Conservation (phyloP, 2,329 filamentous ascomycete genomes). For the Xylariaceae sp. region DNA sequence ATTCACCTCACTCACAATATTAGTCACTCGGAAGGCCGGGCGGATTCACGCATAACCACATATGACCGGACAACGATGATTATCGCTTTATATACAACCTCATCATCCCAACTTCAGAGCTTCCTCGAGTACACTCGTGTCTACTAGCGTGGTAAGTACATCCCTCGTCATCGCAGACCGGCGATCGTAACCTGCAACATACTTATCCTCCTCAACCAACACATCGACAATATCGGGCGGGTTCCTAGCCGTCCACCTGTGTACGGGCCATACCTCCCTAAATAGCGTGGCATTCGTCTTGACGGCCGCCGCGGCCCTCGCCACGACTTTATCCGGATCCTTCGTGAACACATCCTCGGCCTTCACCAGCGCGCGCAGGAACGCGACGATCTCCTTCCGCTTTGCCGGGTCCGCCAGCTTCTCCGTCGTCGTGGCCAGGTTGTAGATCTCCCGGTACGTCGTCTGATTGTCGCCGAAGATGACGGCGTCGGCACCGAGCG, state of each 20-base stretch:
- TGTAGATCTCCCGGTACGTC: conserved; percentile 44
- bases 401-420: conserved; percentile 39
- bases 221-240: conserved; percentile 38
- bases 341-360: conserved; percentile 39
- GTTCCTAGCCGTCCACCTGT: conserved; percentile 37
- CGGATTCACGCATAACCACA: conserved; percentile 25
- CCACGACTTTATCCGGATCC: conserved; percentile 37
- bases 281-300: conserved; percentile 33
- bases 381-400: conserved; percentile 40
- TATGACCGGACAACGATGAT: too few species aligned
- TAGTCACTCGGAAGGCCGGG: conserved; percentile 18
- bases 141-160: too few species aligned
- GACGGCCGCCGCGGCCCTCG: conserved; percentile 34
- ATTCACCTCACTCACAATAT: conserved; percentile 15
- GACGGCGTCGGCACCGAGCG: conserved; percentile 35
- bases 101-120: background rate
- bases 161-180: conserved; percentile 12
- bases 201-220: conserved; percentile 32
- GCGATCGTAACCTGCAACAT: conserved; percentile 12
- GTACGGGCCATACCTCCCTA: conserved; percentile 37
- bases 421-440: conserved; percentile 41
- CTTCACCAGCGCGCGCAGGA: conserved; percentile 39
- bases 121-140: conserved; percentile 9
- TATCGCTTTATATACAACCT: too few species aligned
- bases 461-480: conserved; percentile 40